These are phyloP conservation scores for Clonostachys chloroleuca DNA, from an alignment of 2,329 filamentous ascomycete species.

Conservation along the genomic window DNA sequence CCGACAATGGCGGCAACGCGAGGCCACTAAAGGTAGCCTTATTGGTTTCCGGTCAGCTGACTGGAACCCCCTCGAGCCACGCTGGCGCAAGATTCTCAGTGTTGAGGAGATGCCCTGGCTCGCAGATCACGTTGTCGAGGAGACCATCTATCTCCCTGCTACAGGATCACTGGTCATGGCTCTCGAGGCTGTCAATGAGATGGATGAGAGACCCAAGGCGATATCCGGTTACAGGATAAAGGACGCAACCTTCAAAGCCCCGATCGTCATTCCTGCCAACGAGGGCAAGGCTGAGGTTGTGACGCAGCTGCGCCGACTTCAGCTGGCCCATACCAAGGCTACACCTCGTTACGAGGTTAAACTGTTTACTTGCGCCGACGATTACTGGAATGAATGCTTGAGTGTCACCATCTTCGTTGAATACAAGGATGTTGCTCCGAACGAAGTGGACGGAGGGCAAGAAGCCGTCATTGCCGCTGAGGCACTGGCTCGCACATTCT, in stretches of 20 bases:
- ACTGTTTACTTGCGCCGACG: neutral
- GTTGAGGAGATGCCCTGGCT: constrained; percentile 50
- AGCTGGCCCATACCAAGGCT: constrained; percentile 5
- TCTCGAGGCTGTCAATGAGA: constrained; percentile 16
- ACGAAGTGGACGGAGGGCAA: neutral
- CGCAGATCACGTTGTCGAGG: constrained; percentile 24
- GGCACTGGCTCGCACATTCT: neutral
- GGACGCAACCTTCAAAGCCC: constrained; percentile 1
- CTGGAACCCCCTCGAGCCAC: constrained; percentile 25
- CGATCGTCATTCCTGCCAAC: neutral
- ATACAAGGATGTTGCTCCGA: constrained; percentile 3
- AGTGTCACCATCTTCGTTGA: constrained; percentile 7
- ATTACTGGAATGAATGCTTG: constrained; percentile 10
- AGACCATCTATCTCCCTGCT: constrained; percentile 20
- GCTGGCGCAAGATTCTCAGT: constrained; percentile 42
- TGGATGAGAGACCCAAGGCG: neutral
- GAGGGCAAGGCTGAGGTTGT: neutral
- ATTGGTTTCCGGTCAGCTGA: constrained; percentile 12
- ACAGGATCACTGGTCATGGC: constrained; percentile 11
- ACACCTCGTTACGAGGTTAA: neutral
- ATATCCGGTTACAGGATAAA: neutral
- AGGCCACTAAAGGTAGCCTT: constrained; percentile 14
- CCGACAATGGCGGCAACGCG: constrained; percentile 13
- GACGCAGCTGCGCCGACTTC: constrained; percentile 19
- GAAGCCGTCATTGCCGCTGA: neutral